Evolutionary conservation across 192 early-diverging fungal genomes (phyloP), one percentile per base, ranked within the genome.

Genomic region (Dimargaris cristalligena): DNA sequence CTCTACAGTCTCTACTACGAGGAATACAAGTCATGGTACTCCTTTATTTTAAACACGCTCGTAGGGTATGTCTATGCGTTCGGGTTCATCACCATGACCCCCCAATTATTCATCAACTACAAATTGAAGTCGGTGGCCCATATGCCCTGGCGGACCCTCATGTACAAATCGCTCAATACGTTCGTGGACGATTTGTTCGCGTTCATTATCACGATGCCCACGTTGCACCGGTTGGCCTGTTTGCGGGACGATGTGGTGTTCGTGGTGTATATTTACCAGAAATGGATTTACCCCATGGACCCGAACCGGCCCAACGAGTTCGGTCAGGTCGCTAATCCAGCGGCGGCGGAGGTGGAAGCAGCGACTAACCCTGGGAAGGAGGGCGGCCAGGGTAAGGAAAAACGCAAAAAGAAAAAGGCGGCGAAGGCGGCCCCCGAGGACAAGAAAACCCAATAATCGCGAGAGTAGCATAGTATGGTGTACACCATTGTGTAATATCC

Each of bases 191-290:
- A 94, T 62, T 63, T 94, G 62, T 94, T 94, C 75, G 88, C 88
- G 14, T 94, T 92, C 69, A 80, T 88, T 25, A 91, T 93, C 73
- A 90, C 89, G 69, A 93, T 93, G 90, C 90, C 90, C n/a, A 83
- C 76, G 62, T 62, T 90, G 29, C 90, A 93, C 68, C 71, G 88
- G 23, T 59, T 92, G 44, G 91, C 89, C 11, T 87, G 83, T 70
- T 71, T 93, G 16, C 75, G 89, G 33, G 91, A 93, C 61, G 91
- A 93, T 55, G 80, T 87, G 4, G 75, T 93, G 13, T 93, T 93
- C 58, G 74, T 93, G 49, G 74, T 93, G 11, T 93, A 91, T 67
- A 57, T 93, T 30, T 91, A 90, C 63, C 90, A 84, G 68, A 63
- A 82, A 41, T 89, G 80, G 71, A 75, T 79, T 35, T 93, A 93